phyloP scores from a whole-genome alignment of 257 asterid species.

The Orobanche coerulescens region DNA sequence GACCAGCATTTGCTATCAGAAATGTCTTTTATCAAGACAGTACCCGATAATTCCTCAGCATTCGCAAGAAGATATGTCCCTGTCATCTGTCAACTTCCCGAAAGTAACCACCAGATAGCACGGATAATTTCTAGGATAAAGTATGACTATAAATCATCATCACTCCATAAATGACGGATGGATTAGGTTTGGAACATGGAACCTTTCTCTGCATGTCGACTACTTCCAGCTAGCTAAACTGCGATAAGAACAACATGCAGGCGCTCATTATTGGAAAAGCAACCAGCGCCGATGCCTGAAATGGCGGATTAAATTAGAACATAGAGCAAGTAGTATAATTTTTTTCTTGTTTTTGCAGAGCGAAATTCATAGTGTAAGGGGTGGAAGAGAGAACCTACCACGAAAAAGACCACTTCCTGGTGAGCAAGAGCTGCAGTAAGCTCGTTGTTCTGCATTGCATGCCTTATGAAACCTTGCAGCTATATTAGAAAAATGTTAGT shows the following conservation, averaged over 20 bases:
- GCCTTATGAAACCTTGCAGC: slow-evolving; percentile 63
- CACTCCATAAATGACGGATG: background rate
- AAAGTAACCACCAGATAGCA: slow-evolving; percentile 11
- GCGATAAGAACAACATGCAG: slow-evolving; percentile 44
- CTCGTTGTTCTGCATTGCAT: slow-evolving; percentile 42
- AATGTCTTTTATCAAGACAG: background rate
- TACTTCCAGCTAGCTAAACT: slow-evolving; percentile 33
- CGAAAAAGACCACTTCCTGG: slow-evolving; percentile 64
- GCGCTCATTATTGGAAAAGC: slow-evolving; percentile 52
- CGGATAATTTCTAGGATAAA: slow-evolving; percentile 1
- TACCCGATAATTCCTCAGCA: background rate
- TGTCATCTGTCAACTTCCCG: slow-evolving; percentile 11
- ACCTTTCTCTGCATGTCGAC: slow-evolving; percentile 18
- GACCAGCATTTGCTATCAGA: background rate
- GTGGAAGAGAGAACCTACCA: slow-evolving; percentile 38
- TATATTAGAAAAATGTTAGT: slow-evolving; percentile 22
- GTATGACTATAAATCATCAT: background rate
- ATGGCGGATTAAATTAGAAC: slow-evolving; percentile 20
- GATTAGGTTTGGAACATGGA: background rate
- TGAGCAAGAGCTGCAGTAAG: slow-evolving; percentile 57
- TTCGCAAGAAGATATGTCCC: slow-evolving; percentile 1
- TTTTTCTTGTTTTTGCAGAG: background rate
- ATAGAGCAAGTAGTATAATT: background rate
- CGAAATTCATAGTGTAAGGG: background rate
- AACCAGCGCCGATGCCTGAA: slow-evolving; percentile 66